Evolutionary conservation across 805 yeast genomes (phyloP), one percentile per base, ranked within the genome.

Genomic region (Lachancea cidri): DNA sequence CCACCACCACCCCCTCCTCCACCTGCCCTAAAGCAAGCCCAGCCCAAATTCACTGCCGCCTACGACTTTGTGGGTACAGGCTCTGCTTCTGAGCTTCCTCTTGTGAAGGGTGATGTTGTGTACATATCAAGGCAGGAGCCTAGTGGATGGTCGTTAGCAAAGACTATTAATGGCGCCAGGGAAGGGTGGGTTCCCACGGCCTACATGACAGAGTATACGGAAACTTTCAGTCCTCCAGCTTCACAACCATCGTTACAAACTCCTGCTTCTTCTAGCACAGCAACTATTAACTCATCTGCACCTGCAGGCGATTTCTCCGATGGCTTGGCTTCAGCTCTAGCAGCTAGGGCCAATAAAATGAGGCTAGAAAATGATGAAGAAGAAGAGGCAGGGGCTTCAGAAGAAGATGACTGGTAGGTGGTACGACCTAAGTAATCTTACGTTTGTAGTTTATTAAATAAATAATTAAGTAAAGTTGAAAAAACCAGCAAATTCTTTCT

Each of bases 171-270:
- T 55, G 93, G 85, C 31, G 57, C 81, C 1, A 75, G 70, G 42
- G 93, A 88, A 60, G 99, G 99, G 4, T 93, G 98, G 98, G 91
- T 93, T 9, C 99, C 99, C 11, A 83, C 93, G 17, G 85, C 89
- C n/a, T 93, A 89, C 59, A 78, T 91, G 55, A 79, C 71, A 16
- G 78, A 76, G 45, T 77, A 82, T 29, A 63, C 68, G 0, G 62
- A 59, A 11, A 33, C 55, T 1, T 41, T 55, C 27, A 22, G 7
- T 6, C 40, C 58, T 0, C 49, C 67, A 2, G 59, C 70, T 13
- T 65, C 73, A 4, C 62, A 76, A 11, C 65, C 51, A 15, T 25
- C 73, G 6, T n/a, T 32, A 19, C 17, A 38, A 6, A 22, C 41
- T 4, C 33, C 59, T 4, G 39, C 36, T 8, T 29, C 36, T 2